Conservation (phyloP, 2,329 filamentous ascomycete genomes). For the Penicillium sp. region DNA sequence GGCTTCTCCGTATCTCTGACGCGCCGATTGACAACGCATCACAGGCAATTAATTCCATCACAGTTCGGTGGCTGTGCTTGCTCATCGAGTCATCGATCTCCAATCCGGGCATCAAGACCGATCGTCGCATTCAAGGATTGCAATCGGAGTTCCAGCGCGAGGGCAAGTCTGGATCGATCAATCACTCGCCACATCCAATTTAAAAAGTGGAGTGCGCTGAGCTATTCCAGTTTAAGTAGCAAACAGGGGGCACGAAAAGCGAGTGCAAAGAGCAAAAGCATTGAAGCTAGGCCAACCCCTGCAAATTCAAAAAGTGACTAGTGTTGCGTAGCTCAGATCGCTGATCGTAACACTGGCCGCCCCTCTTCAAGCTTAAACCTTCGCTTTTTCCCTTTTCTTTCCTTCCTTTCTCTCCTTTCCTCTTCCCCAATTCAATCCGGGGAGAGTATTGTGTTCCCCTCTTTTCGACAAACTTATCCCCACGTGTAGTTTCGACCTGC, state of each 20-base stretch:
- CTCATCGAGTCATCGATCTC: constrained; percentile 19
- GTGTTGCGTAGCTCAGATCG: constrained; percentile 19
- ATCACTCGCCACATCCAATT: constrained; percentile 1
- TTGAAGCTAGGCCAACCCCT: neutral
- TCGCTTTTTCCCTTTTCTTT: constrained; percentile 7
- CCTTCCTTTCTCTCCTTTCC: neutral
- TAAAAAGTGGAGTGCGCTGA: constrained; percentile 1
- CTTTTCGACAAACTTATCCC: neutral
- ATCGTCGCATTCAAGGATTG: neutral
- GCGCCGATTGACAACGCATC: too few relatives aligned
- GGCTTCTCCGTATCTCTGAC: constrained; percentile 1
- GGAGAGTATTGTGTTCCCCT: neutral
- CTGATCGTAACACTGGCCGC: constrained; percentile 18
- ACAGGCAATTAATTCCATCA: too few relatives aligned
- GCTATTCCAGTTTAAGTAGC: neutral
- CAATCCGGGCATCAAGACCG: neutral
- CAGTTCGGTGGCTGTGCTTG: neutral
- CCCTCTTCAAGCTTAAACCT: constrained; percentile 17
- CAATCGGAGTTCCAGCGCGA: constrained; percentile 3
- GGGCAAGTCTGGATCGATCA: constrained; percentile 14
- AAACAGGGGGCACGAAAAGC: neutral
- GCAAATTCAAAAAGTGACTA: neutral
- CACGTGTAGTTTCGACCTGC: constrained; percentile 6
- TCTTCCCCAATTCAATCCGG: neutral
- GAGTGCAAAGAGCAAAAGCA: neutral